These are phyloP conservation scores for Lachnellula subtilissima DNA, from an alignment of 2,329 filamentous ascomycete species.

Conservation along the genomic window DNA sequence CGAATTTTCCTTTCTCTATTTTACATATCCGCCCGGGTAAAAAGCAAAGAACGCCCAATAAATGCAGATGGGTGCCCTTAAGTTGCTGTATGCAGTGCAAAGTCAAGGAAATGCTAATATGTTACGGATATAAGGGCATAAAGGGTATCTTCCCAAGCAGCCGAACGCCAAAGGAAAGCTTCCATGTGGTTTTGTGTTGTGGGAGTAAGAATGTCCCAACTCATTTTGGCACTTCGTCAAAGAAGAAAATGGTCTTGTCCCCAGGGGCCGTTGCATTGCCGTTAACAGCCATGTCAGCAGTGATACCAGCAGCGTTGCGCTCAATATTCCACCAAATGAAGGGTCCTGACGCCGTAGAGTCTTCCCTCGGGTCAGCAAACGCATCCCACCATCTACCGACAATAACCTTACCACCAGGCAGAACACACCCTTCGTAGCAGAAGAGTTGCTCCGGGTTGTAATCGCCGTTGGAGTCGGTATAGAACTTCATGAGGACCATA, in stretches of 20 bases:
- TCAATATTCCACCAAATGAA: constrained; percentile 35
- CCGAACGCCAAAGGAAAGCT: neutral
- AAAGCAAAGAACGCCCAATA: neutral
- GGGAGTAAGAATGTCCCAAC: neutral
- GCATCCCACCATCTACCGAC: constrained; percentile 46
- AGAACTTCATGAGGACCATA: constrained; percentile 50
- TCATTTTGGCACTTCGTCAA: neutral
- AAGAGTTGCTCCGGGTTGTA: constrained; percentile 32
- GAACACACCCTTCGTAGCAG: constrained; percentile 43
- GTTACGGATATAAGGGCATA: neutral
- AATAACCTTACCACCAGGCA: constrained; percentile 44
- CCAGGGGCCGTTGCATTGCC: neutral
- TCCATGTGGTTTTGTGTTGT: neutral
- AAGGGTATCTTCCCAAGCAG: neutral
- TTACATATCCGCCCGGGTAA: neutral
- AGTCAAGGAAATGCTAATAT: neutral
- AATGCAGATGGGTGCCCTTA: neutral
- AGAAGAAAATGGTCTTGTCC: constrained; percentile 23
- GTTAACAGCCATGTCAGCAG: constrained; percentile 5
- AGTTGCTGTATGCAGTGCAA: neutral
- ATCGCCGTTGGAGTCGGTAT: constrained; percentile 15
- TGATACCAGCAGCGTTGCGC: constrained; percentile 7
- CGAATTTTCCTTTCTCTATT: neutral
- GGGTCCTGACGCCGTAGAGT: constrained; percentile 24
- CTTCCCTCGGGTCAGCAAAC: constrained; percentile 3